Conservation (phyloP, 257 asterid species). For the Mentha longifolia region DNA sequence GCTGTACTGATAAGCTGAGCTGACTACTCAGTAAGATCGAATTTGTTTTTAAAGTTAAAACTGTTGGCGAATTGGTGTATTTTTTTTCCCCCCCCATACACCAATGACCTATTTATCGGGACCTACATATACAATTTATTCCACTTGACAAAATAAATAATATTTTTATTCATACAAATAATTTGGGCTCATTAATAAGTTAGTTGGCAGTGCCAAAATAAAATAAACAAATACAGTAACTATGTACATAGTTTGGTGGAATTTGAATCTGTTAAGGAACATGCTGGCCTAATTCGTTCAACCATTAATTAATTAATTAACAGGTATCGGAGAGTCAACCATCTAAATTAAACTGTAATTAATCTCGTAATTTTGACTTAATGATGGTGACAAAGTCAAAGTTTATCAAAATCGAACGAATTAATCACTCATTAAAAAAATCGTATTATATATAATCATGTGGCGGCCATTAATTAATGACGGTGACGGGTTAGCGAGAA, state of each 20-base stretch:
- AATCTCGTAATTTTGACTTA: neutral
- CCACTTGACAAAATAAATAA: neutral
- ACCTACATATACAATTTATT: no score
- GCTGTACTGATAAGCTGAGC: no score
- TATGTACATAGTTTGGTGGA: neutral
- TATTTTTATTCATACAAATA: neutral
- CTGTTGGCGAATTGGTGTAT: no score
- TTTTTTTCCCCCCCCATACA: no score
- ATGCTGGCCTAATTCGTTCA: neutral
- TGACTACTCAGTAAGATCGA: no score
- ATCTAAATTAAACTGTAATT: neutral
- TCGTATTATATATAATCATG: neutral
- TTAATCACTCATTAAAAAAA: no score
- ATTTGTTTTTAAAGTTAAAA: no score
- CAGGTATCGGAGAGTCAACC: neutral
- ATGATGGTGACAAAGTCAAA: neutral
- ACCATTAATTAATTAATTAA: neutral
- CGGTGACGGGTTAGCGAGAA: neutral
- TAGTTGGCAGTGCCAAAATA: neutral
- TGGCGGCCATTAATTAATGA: conserved; percentile 1
- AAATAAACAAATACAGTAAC: neutral
- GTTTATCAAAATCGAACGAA: no score
- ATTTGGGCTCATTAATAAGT: neutral
- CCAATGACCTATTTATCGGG: no score
- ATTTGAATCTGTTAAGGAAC: neutral